Conservation (phyloP, 1,139 yeast species). For the Ogataea hybrid region DNA sequence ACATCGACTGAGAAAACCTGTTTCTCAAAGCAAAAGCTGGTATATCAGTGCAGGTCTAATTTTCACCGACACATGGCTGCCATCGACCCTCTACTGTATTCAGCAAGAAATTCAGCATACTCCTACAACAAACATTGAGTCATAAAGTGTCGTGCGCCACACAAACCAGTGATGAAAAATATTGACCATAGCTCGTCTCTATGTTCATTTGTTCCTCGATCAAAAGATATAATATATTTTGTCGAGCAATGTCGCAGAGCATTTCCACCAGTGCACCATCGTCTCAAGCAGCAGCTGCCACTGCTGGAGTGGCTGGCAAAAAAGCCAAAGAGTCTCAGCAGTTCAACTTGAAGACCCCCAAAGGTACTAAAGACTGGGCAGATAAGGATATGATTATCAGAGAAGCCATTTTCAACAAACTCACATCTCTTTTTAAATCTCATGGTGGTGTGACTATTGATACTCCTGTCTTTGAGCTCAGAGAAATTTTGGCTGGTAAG, state of each 20-base stretch:
- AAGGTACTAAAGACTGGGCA: slow-evolving; percentile 98
- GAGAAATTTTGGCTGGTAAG: slow-evolving; percentile 94
- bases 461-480: slow-evolving; percentile 94
- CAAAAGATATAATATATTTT: slow-evolving; percentile 7
- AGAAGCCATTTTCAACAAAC: slow-evolving; percentile 74
- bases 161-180: slow-evolving; percentile 6
- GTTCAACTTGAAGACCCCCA: slow-evolving; percentile 86
- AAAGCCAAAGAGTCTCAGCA: slow-evolving; percentile 19
- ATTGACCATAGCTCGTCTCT: slow-evolving; percentile 1
- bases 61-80: too few species aligned
- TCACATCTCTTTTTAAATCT: slow-evolving; percentile 76
- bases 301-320: slow-evolving; percentile 8
- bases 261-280: slow-evolving; percentile 10
- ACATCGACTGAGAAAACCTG: too few species aligned
- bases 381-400: slow-evolving; percentile 96
- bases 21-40: too few species aligned
- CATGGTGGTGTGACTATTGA: slow-evolving; percentile 98
- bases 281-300: slow-evolving; percentile 6
- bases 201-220: slow-evolving; percentile 11
- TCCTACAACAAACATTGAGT: neutral
- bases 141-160: slow-evolving; percentile 4
- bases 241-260: slow-evolving; percentile 12
- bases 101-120: neutral
- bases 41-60: too few species aligned
- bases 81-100: too few species aligned